These are phyloP conservation scores for Cercis canadensis DNA, from an alignment of 306 rosid genomes.

Conservation along the genomic window DNA sequence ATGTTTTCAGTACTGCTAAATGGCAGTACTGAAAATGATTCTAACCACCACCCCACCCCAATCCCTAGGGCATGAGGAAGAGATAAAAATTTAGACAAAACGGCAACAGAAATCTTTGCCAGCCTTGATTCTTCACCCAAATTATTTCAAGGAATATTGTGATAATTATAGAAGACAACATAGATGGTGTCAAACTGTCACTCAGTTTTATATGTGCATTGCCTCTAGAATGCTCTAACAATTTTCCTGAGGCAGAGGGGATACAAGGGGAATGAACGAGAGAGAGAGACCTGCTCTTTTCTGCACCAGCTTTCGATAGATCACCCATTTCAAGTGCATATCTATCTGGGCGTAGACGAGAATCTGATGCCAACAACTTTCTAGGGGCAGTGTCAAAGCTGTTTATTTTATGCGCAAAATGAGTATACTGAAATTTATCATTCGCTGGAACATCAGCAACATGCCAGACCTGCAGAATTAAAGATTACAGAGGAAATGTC, in stretches of 20 bases:
- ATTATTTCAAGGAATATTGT: constrained; percentile 1
- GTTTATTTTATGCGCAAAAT: constrained; percentile 89
- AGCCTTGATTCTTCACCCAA: not conserved
- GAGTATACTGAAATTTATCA: constrained; percentile 81
- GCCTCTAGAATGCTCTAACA: constrained; percentile 25
- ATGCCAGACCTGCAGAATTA: constrained; percentile 79
- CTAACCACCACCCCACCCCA: no score
- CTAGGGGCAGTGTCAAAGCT: constrained; percentile 85
- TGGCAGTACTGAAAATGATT: no score
- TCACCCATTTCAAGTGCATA: constrained; percentile 86
- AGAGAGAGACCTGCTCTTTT: constrained; percentile 72
- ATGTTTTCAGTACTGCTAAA: no score
- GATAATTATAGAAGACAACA: constrained; percentile 12
- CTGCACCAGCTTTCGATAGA: constrained; percentile 83
- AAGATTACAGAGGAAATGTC: constrained; percentile 31
- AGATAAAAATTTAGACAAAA: no score
- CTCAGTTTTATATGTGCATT: constrained; percentile 26
- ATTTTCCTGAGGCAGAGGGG: not conserved
- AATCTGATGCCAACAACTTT: constrained; percentile 83
- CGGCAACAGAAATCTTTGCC: no score
- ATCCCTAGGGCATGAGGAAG: no score
- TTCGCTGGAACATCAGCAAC: constrained; percentile 74
- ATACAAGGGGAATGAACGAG: constrained; percentile 30
- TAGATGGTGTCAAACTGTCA: constrained; percentile 8
- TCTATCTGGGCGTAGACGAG: constrained; percentile 95